Base-by-base conservation (phyloP, 371 early-diverging fungal genomes). In the Coemansia sp. region DNA sequence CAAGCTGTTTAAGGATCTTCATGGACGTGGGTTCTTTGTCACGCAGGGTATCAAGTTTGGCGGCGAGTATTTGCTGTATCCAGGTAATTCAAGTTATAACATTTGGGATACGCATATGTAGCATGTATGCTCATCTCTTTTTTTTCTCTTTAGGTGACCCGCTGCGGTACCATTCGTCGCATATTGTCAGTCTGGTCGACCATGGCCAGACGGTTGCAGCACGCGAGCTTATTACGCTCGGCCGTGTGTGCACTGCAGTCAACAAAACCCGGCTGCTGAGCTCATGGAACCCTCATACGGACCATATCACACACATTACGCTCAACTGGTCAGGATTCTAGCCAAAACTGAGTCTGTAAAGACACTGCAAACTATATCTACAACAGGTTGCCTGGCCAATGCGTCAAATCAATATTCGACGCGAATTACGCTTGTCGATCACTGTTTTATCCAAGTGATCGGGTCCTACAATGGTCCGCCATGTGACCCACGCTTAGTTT, bases 11-110 rank as follows among this genome's bases (percentile, higher is more conserved):
- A 60, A 65, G 28, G 80, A 78, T 30, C 62, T 85, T 12, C 80
- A 81, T 65, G 48, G 51, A 3, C 67, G 71, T 3, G 84, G 83
- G 0, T 86, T 70, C 64, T 84, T 58, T 50, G 51, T 86, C 3
- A 79, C 81, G 0, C 52, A 72, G 2, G 86, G 84, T 2, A 70
- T 82, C 39, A 85, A 84, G 59, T 86, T 81, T 62, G 86, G 86
- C 28, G 85, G 83, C 14, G 86, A 86, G 60, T 86, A 75, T 53
- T 61, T 86, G 28, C 58, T 83, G 12, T 86, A 86, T 60, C 82
- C 80, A 50, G 85, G 84, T 77, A 64, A 26, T 66, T 20, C 0
- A n/a, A 18, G 3, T n/a, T 16, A 6, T 28, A 37, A 44, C 1
- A 1, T 33, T 30, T n/a, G 12, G 16, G 9, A 5, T 25, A 11